Conservation (phyloP, 768 basidiomycete genomes). For the Suillus weaverae region DNA sequence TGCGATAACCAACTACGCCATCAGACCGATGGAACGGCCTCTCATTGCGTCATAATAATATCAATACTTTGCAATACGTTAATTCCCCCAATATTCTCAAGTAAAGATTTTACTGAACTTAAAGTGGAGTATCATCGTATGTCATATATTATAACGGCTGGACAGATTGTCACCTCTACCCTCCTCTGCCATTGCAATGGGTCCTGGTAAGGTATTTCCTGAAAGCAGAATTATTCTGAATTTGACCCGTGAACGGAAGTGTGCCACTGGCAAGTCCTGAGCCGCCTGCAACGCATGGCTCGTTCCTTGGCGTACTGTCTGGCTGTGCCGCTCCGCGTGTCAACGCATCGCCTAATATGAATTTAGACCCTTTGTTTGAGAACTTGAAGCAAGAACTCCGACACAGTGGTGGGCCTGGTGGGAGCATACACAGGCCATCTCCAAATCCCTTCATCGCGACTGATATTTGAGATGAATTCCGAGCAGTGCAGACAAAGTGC, state of each 20-base stretch:
- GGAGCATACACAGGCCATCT: conserved; percentile 16
- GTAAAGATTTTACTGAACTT: too few relatives aligned
- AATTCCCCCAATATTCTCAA: too few relatives aligned
- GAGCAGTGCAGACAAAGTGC: conserved; percentile 29
- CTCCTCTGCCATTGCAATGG: too few relatives aligned
- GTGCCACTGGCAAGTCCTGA: too few relatives aligned
- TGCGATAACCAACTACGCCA: conserved; percentile 75
- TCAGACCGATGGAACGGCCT: conserved; percentile 17
- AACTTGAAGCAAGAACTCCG: too few relatives aligned
- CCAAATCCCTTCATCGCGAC: conserved; percentile 28
- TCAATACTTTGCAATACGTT: background rate
- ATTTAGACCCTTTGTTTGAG: too few relatives aligned
- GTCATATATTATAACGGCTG: too few relatives aligned
- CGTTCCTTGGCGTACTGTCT: too few relatives aligned
- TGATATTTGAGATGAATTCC: conserved; percentile 28
- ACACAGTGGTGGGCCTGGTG: too few relatives aligned
- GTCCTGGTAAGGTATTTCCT: background rate
- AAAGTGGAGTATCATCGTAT: background rate
- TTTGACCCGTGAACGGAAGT: background rate
- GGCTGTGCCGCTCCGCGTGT: too few relatives aligned
- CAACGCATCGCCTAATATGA: too few relatives aligned
- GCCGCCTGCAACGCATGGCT: too few relatives aligned
- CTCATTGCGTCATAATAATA: background rate
- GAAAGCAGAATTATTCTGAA: background rate
- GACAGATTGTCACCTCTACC: background rate